Percentiles rank a stretch among this genome's conserved stretches.
phyloP scores from a whole-genome alignment of 2,329 filamentous ascomycete species.

The Sclerotinia subarctica region DNA sequence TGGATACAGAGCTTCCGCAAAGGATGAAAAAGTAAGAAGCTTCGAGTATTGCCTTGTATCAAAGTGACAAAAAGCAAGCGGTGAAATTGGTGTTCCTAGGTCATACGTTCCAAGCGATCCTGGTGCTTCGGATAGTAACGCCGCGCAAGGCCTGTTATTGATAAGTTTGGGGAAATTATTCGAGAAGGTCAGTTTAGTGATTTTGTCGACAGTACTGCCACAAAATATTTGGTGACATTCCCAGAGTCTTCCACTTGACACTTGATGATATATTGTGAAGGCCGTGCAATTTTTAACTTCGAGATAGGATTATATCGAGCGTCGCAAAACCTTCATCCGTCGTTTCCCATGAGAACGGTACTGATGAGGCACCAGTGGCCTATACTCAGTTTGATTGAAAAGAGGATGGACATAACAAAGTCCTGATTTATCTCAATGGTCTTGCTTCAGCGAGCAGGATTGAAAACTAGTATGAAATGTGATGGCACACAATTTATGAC shows the following conservation, averaged over 20 bases:
- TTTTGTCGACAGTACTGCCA: background rate
- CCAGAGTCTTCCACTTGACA: conserved; percentile 57
- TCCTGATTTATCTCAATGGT: conserved; percentile 12
- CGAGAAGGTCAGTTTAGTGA: conserved; percentile 53
- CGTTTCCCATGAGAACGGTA: conserved; percentile 60
- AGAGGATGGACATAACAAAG: conserved; percentile 37
- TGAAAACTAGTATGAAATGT: background rate
- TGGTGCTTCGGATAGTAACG: conserved; percentile 58
- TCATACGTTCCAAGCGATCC: conserved; percentile 49
- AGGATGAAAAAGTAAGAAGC: conserved; percentile 54
- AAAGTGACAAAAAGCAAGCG: conserved; percentile 33
- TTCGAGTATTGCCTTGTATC: conserved; percentile 49
- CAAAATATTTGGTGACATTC: background rate
- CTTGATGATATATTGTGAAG: conserved; percentile 67
- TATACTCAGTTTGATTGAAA: conserved; percentile 66
- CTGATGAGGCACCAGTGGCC: conserved; percentile 58
- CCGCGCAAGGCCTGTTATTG: conserved; percentile 61
- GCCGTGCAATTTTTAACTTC: conserved; percentile 63
- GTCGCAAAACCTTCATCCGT: conserved; percentile 65
- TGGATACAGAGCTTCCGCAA: conserved; percentile 60
- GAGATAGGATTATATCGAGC: conserved; percentile 62
- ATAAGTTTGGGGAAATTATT: conserved; percentile 66
- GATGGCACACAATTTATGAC: background rate
- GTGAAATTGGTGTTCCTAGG: conserved; percentile 37
- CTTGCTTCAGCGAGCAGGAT: conserved; percentile 32